These are phyloP conservation scores for Pyrenophora graminea DNA, from an alignment of 2,329 filamentous ascomycete species.

Conservation along the genomic window DNA sequence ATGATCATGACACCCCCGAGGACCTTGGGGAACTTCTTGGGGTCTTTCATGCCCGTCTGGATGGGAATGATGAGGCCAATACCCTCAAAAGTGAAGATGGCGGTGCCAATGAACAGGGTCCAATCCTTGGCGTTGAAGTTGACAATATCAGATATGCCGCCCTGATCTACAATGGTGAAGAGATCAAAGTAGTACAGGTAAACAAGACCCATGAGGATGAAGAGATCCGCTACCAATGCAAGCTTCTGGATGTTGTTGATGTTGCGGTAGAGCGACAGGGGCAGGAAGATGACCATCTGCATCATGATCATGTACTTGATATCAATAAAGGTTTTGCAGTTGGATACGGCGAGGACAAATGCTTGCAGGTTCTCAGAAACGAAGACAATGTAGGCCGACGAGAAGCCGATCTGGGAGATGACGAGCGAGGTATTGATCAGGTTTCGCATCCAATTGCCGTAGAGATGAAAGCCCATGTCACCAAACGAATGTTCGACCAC, in stretches of 20 bases:
- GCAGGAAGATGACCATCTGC: constrained; percentile 94
- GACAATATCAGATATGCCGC: constrained; percentile 81
- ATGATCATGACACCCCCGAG: constrained; percentile 91
- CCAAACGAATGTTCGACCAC: constrained; percentile 93
- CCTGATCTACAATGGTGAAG: constrained; percentile 72
- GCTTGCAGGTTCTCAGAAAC: constrained; percentile 94
- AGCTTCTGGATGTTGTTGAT: constrained; percentile 98
- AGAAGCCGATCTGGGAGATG: constrained; percentile 92
- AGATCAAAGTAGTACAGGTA: constrained; percentile 98
- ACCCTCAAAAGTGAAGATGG: constrained; percentile 98
- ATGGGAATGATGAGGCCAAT: constrained; percentile 98
- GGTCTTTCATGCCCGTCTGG: constrained; percentile 93
- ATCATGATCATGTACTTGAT: constrained; percentile 90
- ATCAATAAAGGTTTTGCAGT: constrained; percentile 83
- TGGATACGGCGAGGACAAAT: constrained; percentile 86
- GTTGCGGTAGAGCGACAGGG: constrained; percentile 89
- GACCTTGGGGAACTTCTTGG: constrained; percentile 86
- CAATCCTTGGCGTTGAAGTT: constrained; percentile 90
- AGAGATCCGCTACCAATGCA: constrained; percentile 88
- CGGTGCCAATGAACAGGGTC: constrained; percentile 98
- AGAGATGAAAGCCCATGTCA: constrained; percentile 91
- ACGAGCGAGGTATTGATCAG: constrained; percentile 91
- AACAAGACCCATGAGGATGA: constrained; percentile 88
- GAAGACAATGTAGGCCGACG: constrained; percentile 95
- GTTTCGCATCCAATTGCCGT: constrained; percentile 85